A percentile compares a stretch with the other conserved stretches of the same genome.
Evolutionary conservation across 2,329 filamentous ascomycete genomes (phyloP).

Genomic region (Pestalotiopsis sp.): DNA sequence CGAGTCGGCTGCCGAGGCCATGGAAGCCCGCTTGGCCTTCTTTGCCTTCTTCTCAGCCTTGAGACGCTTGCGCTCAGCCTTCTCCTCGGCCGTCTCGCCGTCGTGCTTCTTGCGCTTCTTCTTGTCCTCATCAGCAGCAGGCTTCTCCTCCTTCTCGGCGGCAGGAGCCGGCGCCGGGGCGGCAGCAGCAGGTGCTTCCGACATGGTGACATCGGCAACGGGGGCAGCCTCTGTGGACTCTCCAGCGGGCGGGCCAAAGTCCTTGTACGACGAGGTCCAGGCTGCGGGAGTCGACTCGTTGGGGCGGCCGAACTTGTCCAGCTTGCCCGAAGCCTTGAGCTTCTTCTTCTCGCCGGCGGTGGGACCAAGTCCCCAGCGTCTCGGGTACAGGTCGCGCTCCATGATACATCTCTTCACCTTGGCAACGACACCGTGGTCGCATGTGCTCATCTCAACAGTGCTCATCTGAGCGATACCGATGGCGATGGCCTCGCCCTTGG

Average conservation of each 20-base stretch:
- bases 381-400: constrained; percentile 97
- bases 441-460: constrained; percentile 93
- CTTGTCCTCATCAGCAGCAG: constrained; percentile 59
- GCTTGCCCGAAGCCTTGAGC: constrained; percentile 96
- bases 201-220: constrained; percentile 45
- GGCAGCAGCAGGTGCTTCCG: constrained; percentile 44
- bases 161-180: constrained; percentile 30
- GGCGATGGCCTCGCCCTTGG: constrained; percentile 97
- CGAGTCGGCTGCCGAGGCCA: constrained; percentile 42
- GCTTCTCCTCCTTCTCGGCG: constrained; percentile 37
- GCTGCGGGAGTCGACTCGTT: constrained; percentile 93
- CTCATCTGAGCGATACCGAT: constrained; percentile 98
- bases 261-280: constrained; percentile 92
- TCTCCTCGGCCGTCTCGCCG: constrained; percentile 72
- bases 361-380: constrained; percentile 94
- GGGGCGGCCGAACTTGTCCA: constrained; percentile 93
- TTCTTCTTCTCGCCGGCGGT: constrained; percentile 98
- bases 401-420: constrained; percentile 99
- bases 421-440: constrained; percentile 95
- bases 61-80: constrained; percentile 61
- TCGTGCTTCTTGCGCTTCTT: constrained; percentile 86
- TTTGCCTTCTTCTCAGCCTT: constrained; percentile 65
- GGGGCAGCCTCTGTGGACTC: constrained; percentile 42
- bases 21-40: constrained; percentile 56
- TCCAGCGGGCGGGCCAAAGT: constrained; percentile 68